Conservation (phyloP, 1,284 basidiomycete species). For the Malassezia furfur region DNA sequence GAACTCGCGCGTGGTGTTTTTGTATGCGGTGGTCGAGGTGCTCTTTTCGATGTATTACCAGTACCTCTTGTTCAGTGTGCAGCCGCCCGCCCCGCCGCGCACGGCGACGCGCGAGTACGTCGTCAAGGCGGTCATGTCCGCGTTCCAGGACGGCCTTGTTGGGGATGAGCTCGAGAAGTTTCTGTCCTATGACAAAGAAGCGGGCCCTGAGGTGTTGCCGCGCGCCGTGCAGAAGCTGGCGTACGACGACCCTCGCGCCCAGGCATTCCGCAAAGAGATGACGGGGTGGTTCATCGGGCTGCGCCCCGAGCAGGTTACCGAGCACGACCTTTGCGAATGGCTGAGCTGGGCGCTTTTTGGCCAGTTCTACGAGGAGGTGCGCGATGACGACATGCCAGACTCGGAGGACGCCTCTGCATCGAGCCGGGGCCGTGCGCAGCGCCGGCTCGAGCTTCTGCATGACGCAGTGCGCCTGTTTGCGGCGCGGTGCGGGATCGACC, state of each 20-base stretch:
- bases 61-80: constrained; percentile 20
- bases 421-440: constrained; percentile 12
- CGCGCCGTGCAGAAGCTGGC: constrained; percentile 17
- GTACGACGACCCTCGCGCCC: constrained; percentile 32
- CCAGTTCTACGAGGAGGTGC: constrained; percentile 24
- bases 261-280: constrained; percentile 29
- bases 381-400: constrained; percentile 18
- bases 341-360: constrained; percentile 41
- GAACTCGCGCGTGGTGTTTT: constrained; percentile 16
- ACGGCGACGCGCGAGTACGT: constrained; percentile 24
- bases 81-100: constrained; percentile 23
- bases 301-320: constrained; percentile 24
- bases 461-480: constrained; percentile 36
- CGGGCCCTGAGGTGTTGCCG: neutral
- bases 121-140: constrained; percentile 24
- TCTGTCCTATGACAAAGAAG: neutral
- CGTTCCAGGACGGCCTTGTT: constrained; percentile 26
- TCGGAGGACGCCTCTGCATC: neutral
- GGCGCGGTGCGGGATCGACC: constrained; percentile 30
- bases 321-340: constrained; percentile 39
- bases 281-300: constrained; percentile 34
- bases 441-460: constrained; percentile 29
- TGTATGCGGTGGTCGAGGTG: constrained; percentile 23
- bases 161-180: neutral
- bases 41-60: constrained; percentile 38